Evolutionary conservation across 1,139 yeast genomes (phyloP).

Genomic region (Magnusiomyces suaveolens): DNA sequence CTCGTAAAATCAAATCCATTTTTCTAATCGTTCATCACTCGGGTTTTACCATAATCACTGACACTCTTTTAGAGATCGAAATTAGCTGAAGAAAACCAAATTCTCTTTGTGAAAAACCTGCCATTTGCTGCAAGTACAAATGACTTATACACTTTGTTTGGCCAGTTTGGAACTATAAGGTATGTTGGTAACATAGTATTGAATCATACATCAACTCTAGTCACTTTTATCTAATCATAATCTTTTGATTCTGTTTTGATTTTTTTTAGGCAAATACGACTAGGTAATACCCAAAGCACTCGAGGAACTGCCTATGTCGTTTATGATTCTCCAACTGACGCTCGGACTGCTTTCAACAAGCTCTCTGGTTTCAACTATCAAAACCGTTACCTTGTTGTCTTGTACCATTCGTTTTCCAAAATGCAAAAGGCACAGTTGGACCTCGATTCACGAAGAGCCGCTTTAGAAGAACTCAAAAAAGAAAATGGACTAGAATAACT

Average conservation of each 20-base stretch:
- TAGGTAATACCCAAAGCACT: conserved; percentile 38
- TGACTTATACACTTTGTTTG: conserved; percentile 46
- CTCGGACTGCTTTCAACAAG: conserved; percentile 44
- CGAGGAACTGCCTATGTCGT: conserved; percentile 53
- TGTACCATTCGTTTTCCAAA: conserved; percentile 39
- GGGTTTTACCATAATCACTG: too few species aligned
- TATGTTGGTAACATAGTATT: conserved; percentile 22
- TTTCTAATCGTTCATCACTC: too few species aligned
- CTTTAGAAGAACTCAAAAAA: conserved; percentile 24
- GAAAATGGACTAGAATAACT: background rate
- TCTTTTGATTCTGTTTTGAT: background rate
- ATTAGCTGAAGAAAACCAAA: conserved; percentile 21
- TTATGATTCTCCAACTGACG: conserved; percentile 42
- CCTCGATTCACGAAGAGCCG: conserved; percentile 22
- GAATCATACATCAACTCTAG: too few species aligned
- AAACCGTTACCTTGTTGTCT: conserved; percentile 50
- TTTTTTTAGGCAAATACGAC: conserved; percentile 38
- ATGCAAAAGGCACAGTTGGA: conserved; percentile 21
- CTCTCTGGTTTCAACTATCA: conserved; percentile 53
- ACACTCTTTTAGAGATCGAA: conserved; percentile 6
- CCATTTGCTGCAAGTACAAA: conserved; percentile 44
- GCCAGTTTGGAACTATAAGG: conserved; percentile 47
- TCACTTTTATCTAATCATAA: background rate
- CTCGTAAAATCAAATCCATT: too few species aligned
- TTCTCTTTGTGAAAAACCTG: conserved; percentile 47